Evolutionary conservation across 2,329 filamentous ascomycete genomes (phyloP), one percentile per base, ranked within the genome.

Genomic region (Grosmannia penicillata): DNA sequence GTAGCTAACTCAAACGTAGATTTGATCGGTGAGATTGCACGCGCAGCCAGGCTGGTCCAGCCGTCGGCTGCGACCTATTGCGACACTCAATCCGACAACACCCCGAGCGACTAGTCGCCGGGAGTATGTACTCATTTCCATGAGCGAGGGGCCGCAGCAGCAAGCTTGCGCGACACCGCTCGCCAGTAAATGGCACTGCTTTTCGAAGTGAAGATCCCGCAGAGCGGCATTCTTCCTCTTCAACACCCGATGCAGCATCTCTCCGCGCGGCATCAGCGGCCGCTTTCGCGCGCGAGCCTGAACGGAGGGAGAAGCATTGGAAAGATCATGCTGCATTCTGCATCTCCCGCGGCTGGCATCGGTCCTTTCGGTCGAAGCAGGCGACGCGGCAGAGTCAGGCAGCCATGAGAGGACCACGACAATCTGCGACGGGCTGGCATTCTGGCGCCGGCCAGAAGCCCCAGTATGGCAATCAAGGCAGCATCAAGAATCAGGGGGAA

Each of bases 1-100:
- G 75, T 82, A 79, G 74, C 73, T 76, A 68, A 87, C 82, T 87
- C 83, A 81, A 82, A 63, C 62, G 63, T 82, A 47, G 46, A 67
- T 86, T 89, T 87, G 50, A 81, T 85, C 77, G 66, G 77, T 85
- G 82, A 84, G 73, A 62, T 54, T 48, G 51, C 47, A 37, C 37
- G n/a, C n/a, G 33, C 30, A 30, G 22, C 15, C 17, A 30, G n/a
- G 14, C 29, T 28, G 18, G 3, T 15, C 15, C 8, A 15, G 9
- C 23, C 8, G 5, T 15, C n/a, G 17, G 3, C 27, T 15, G 40
- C 25, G n/a, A n/a, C n/a, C 27, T 14, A 17, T 34, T 44, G 48
- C 48, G 45, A 56, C 56, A 61, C 78, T 85, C 81, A 45, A 72
- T n/a, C 75, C 70, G 63, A 85, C 82, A 87, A 89, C 61, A 72